Evolutionary conservation across 129 eudicot genomes (phyloP), one percentile per base, ranked within the genome.

Genomic region (Pseudognaphalium luteoalbum): DNA sequence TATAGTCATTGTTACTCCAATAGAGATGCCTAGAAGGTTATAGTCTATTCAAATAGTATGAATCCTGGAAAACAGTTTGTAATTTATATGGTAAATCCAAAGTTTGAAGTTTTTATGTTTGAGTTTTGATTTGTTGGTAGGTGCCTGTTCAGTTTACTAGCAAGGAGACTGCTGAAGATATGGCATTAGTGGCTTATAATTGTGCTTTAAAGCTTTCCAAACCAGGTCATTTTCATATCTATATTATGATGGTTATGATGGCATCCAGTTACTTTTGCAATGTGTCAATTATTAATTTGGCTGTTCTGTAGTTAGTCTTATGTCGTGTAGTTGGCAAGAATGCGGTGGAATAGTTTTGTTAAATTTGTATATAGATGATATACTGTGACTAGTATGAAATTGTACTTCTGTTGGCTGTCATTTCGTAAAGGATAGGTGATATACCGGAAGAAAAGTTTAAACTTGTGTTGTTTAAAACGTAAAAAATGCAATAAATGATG

Each of bases 161-260:
- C 66, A 80, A 75, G 81, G 85, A 91, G 74, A 91, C 92, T 66
- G 99, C 96, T 3, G 90, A 91, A 82, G 96, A 89, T 7, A 85
- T 91, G 97, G 96, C 99, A 11, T 74, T 91, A 73, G 57, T 86
- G 83, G 99, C 99, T 62, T 94, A 94, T 70, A 91, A 94, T 85
- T 91, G 97, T 39, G 99, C 99, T 74, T 78, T 94, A 5, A 89
- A 85, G 85, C 86, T 94, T 70, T 91, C 87, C 15, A 88, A 81
- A 75, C 97, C 92, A 83, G 99, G 99, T 94, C 17, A 37, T 14
- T 42, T 8, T 80, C 29, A 7, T 19, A 12, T 25, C 28, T 25
- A 1, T 25, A 25, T 25, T 25, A 25, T 79, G 7, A 52, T 64
- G 12, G 7, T 33, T 16, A 28, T 63, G 28, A 25, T n/a, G n/a